These are phyloP conservation scores for Umbelopsis sp. DNA, from an alignment of 192 early-diverging fungal genomes.

Conservation along the genomic window DNA sequence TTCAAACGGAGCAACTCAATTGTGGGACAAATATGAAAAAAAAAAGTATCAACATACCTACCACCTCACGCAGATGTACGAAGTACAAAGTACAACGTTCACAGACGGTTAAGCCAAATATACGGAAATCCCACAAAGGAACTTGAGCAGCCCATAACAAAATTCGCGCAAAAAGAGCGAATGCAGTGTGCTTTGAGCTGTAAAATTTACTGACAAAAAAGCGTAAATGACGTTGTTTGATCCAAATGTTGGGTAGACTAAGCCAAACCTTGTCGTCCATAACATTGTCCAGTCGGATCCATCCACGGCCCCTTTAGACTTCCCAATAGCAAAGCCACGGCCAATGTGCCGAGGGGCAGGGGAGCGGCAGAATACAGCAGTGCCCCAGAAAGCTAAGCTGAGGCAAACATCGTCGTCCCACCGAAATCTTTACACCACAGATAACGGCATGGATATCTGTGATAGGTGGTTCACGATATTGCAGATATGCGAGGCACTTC, in stretches of 20 bases:
- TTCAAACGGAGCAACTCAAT: conserved; percentile 6
- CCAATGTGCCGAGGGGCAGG: neutral
- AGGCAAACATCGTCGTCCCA: too few species aligned
- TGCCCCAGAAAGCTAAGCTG: too few species aligned
- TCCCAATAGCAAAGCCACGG: neutral
- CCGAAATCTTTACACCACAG: too few species aligned
- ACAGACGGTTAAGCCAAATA: neutral
- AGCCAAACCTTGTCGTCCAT: neutral
- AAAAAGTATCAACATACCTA: conserved; percentile 1
- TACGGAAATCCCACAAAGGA: neutral
- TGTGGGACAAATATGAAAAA: neutral
- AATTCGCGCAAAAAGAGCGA: too few species aligned
- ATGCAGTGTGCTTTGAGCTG: too few species aligned
- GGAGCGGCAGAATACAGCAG: neutral
- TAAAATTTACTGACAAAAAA: too few species aligned
- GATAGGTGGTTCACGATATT: too few species aligned
- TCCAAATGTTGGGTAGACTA: neutral
- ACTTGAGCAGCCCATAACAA: too few species aligned
- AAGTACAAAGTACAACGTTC: too few species aligned
- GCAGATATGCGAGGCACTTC: too few species aligned
- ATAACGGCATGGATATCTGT: too few species aligned
- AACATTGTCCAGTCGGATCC: neutral
- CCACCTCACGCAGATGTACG: neutral
- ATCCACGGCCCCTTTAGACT: neutral
- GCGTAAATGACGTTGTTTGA: too few species aligned